These are phyloP conservation scores for Punica granatum DNA, from an alignment of 345 rosid species.

Conservation along the genomic window DNA sequence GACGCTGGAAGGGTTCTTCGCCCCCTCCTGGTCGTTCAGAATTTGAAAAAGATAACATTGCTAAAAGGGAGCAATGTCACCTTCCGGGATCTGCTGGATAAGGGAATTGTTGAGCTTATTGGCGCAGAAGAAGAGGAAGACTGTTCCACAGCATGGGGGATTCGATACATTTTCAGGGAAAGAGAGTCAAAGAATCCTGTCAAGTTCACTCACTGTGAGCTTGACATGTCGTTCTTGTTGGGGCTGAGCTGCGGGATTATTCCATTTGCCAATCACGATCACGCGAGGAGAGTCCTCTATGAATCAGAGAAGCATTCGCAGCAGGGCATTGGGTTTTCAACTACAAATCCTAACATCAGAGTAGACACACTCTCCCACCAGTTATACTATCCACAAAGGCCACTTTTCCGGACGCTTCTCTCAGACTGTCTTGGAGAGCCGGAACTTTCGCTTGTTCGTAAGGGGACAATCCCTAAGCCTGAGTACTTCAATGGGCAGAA, in stretches of 20 bases:
- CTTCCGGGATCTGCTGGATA: constrained; percentile 54
- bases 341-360: constrained; percentile 74
- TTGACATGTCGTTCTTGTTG: constrained; percentile 72
- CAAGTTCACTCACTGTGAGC: constrained; percentile 65
- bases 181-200: constrained; percentile 23
- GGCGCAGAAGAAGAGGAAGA: constrained; percentile 96
- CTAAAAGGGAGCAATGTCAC: constrained; percentile 38
- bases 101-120: constrained; percentile 63
- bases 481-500: constrained; percentile 83
- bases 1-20: constrained; percentile 90
- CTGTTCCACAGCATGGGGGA: constrained; percentile 61
- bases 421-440: constrained; percentile 65
- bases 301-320: constrained; percentile 86
- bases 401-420: constrained; percentile 69
- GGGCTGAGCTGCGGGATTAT: constrained; percentile 85
- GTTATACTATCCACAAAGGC: constrained; percentile 76
- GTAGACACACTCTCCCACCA: constrained; percentile 79
- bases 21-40: constrained; percentile 76
- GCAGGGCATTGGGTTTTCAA: constrained; percentile 85
- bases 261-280: constrained; percentile 87
- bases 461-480: constrained; percentile 36
- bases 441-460: constrained; percentile 24
- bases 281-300: constrained; percentile 83
- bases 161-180: constrained; percentile 43
- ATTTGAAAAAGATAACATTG: constrained; percentile 38